Evolutionary conservation across 768 basidiomycete species (phyloP).

Genomic region (Xerocomus potaroensis): DNA sequence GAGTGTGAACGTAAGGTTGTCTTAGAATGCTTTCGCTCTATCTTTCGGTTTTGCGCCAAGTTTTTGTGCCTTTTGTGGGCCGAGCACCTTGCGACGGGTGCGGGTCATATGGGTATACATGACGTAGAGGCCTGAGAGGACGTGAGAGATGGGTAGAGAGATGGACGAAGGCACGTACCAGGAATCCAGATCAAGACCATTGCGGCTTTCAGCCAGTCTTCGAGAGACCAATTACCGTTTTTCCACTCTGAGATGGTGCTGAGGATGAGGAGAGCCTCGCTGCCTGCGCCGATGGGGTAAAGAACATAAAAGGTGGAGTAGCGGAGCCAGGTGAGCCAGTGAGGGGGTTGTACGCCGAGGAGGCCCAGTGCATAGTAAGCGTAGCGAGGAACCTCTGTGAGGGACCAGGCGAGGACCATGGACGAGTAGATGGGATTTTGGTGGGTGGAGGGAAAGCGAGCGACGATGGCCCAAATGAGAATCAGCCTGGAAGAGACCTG

Average conservation of each 20-base stretch:
- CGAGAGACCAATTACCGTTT: constrained; percentile 44
- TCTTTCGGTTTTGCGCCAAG: constrained; percentile 34
- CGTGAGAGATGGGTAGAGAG: not conserved
- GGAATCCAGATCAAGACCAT: constrained; percentile 88
- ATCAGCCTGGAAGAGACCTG: constrained; percentile 82
- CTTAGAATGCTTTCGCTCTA: constrained; percentile 20
- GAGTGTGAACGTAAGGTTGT: not conserved
- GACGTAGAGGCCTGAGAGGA: constrained; percentile 42
- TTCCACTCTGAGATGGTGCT: constrained; percentile 62
- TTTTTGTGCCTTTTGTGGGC: constrained; percentile 30
- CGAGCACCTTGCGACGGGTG: constrained; percentile 53
- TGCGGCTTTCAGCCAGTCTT: constrained; percentile 53
- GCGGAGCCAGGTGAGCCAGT: constrained; percentile 68
- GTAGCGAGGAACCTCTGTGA: constrained; percentile 91
- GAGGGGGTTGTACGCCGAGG: constrained; percentile 45
- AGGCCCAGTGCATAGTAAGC: constrained; percentile 75
- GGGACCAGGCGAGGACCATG: constrained; percentile 91
- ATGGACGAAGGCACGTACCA: constrained; percentile 42
- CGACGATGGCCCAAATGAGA: constrained; percentile 77
- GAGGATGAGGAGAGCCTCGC: constrained; percentile 83
- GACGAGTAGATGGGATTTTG: constrained; percentile 76
- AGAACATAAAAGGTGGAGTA: constrained; percentile 93
- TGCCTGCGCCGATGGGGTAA: constrained; percentile 90
- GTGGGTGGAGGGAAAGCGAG: constrained; percentile 43
- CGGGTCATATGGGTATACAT: constrained; percentile 59